Evolutionary conservation across 352 stramenopile genomes (phyloP), one percentile per base, ranked within the genome.

Genomic region (Phytophthora palmivora): DNA sequence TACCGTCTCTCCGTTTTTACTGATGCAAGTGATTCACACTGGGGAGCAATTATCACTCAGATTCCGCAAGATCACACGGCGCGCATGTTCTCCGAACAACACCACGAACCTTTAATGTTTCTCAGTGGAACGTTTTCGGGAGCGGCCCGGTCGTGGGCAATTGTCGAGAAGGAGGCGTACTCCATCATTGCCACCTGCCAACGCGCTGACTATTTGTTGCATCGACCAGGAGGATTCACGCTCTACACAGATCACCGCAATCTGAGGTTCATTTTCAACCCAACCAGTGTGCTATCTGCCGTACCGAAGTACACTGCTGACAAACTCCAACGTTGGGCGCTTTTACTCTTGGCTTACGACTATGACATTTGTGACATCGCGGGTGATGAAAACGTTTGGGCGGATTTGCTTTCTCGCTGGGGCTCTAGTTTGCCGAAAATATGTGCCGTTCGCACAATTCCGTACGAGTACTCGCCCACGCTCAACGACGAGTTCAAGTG

Each of bases 291-390:
- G 6, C 4, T 36, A 3, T 14, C 15, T 22, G 16, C 39, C 7
- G 43, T 61, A 6, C 39, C 62, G 15, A 60, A 57, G 38, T 61
- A 71, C 50, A 61, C 55, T 4, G 62, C 62, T 1, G 42, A 71
- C 2, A 71, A 71, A 22, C 21, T 71, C 32, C 24, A 71, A 22
- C 55, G 55, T 10, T 71, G 62, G 54, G 32, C 39, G 11, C 32
- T 67, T 8, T 19, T 71, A 9, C 28, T 65, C 2, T 61, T 71
- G 55, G 39, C 44, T 0, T 71, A 51, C 15, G 10, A 30, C 0
- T 70, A 70, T 43, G 46, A 44, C 3, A 66, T 66, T 32, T 19
- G 37, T 30, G 46, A 66, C 21, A 70, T 66, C 18, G 5, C 19
- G 62, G 33, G 33, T 15, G 33, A 6, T 15, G 33, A 38, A 6